phyloP scores from a whole-genome alignment of 441 rosid genomes.

The Bocquillonia castaneifolia region DNA sequence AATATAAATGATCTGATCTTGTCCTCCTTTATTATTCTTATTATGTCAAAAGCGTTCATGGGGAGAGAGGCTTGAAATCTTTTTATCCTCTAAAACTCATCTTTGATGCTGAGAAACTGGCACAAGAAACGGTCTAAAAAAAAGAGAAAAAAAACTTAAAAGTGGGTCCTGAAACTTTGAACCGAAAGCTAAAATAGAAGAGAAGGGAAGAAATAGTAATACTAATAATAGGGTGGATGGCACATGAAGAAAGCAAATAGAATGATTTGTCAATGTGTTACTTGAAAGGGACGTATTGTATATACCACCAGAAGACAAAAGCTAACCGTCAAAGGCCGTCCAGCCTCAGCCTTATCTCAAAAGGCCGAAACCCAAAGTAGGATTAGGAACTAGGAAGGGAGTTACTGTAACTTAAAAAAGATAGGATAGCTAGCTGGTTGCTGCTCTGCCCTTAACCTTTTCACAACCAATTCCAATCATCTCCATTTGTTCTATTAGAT shows the following conservation, averaged over 20 bases:
- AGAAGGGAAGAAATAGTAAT: neutral
- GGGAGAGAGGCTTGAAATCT: neutral
- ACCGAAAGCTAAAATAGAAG: slow-evolving; percentile 17
- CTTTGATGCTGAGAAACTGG: neutral
- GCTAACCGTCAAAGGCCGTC: slow-evolving; percentile 5
- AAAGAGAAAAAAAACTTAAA: neutral
- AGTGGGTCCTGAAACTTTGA: neutral
- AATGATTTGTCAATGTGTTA: neutral
- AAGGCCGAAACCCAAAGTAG: no score
- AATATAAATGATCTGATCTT: no score
- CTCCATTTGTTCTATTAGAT: neutral
- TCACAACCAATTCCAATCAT: no score
- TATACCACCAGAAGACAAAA: neutral
- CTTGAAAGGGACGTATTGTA: slow-evolving; percentile 17
- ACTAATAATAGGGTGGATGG: neutral
- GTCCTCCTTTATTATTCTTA: no score
- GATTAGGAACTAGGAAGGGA: no score
- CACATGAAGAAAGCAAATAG: slow-evolving; percentile 18
- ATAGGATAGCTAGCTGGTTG: slow-evolving; percentile 1
- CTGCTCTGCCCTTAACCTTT: no score
- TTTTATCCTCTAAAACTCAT: neutral
- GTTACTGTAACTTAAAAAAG: slow-evolving; percentile 2
- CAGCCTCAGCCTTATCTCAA: neutral
- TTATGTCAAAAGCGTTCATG: neutral
- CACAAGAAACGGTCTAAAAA: neutral